Evolutionary conservation across 257 asterid genomes (phyloP).

Genomic region (Euphrasia confusa): DNA sequence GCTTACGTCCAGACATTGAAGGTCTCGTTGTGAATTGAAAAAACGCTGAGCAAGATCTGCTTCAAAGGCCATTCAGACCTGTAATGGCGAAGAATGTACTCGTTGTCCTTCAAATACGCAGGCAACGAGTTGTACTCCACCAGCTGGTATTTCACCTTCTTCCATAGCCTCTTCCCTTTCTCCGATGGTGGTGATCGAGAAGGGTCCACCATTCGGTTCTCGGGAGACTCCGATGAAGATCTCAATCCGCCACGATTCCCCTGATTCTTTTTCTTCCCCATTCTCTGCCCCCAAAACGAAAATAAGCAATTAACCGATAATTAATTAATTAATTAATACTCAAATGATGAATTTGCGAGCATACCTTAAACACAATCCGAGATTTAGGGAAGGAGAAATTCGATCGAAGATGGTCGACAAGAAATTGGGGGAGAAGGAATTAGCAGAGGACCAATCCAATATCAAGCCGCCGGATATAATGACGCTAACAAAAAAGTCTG

Average conservation of each 20-base stretch:
- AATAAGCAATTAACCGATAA: constrained; percentile 6
- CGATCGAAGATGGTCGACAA: constrained; percentile 10
- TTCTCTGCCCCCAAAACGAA: constrained; percentile 32
- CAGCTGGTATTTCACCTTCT: constrained; percentile 85
- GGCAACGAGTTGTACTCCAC: constrained; percentile 95
- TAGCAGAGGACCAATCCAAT: constrained; percentile 13
- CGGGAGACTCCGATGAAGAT: constrained; percentile 31
- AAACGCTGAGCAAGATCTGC: constrained; percentile 75
- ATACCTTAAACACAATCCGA: neutral
- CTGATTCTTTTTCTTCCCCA: constrained; percentile 43
- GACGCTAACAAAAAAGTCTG: constrained; percentile 1
- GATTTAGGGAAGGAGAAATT: neutral
- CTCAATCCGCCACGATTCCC: constrained; percentile 26
- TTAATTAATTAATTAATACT: neutral
- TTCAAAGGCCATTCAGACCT: constrained; percentile 90
- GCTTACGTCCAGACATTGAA: constrained; percentile 97
- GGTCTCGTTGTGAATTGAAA: constrained; percentile 91
- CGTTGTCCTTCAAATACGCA: constrained; percentile 91
- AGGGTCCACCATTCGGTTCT: constrained; percentile 24
- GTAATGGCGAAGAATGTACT: constrained; percentile 70
- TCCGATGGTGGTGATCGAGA: constrained; percentile 25
- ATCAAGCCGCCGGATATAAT: constrained; percentile 18
- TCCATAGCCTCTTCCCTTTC: constrained; percentile 76
- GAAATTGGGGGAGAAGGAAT: constrained; percentile 23
- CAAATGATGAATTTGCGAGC: neutral